A percentile compares a stretch with the other conserved stretches of the same genome.
These are phyloP conservation scores for Melastoma candidum DNA, from an alignment of 441 rosid genomes.

Conservation along the genomic window DNA sequence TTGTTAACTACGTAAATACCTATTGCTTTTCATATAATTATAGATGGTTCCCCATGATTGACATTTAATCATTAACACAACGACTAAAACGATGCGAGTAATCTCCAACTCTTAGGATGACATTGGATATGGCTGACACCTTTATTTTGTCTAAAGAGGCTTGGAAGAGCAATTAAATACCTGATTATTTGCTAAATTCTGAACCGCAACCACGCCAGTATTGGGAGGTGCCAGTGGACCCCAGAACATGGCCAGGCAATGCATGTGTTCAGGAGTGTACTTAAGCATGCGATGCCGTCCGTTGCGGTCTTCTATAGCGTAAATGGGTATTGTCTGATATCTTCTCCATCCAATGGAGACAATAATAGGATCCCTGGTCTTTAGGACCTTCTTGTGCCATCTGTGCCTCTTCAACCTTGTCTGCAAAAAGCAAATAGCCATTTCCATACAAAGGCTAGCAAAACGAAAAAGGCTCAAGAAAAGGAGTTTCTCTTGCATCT, in stretches of 20 bases:
- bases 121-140: too few relatives aligned
- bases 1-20: too few relatives aligned
- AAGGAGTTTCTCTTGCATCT: not conserved
- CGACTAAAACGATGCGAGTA: too few relatives aligned
- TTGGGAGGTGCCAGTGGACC: conserved; percentile 94
- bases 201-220: conserved; percentile 80
- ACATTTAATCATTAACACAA: too few relatives aligned
- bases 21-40: too few relatives aligned
- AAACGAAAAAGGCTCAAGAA: conserved; percentile 8
- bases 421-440: conserved; percentile 24
- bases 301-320: conserved; percentile 70
- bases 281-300: conserved; percentile 93
- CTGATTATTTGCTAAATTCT: conserved; percentile 67
- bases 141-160: not conserved
- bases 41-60: too few relatives aligned
- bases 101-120: too few relatives aligned
- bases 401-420: conserved; percentile 75
- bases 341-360: conserved; percentile 96
- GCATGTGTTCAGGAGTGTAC: conserved; percentile 95
- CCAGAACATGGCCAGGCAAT: conserved; percentile 92
- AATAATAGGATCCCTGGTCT: conserved; percentile 85
- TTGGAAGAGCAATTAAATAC: conserved; percentile 22
- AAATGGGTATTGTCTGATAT: conserved; percentile 74
- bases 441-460: not conserved
- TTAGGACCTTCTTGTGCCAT: conserved; percentile 84